Percentiles rank a stretch among this genome's conserved stretches.
Evolutionary conservation across 495 filamentous ascomycete genomes (phyloP).

Genomic region (Penicillium atrosanguineum): DNA sequence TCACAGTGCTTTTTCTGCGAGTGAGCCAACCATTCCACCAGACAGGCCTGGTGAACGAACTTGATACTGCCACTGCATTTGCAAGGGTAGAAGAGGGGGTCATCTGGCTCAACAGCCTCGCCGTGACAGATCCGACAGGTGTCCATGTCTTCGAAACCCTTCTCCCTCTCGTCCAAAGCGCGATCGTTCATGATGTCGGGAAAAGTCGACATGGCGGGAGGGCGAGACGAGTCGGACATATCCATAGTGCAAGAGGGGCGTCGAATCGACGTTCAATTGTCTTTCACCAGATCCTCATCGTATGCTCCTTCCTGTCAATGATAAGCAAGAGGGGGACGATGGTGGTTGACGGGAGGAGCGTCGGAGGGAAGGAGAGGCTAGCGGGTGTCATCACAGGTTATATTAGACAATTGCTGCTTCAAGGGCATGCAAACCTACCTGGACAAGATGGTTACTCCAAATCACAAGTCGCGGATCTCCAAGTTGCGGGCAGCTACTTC

Average conservation of each 20-base stretch:
- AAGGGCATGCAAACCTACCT: neutral
- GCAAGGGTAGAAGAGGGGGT: constrained; percentile 95
- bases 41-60: constrained; percentile 93
- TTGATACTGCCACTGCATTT: constrained; percentile 99
- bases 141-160: constrained; percentile 55
- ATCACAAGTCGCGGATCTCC: neutral
- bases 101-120: constrained; percentile 69
- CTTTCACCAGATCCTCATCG: constrained; percentile 25
- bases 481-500: neutral
- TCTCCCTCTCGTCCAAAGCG: constrained; percentile 46
- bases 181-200: constrained; percentile 70
- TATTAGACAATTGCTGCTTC: neutral
- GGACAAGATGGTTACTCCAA: neutral
- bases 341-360: neutral
- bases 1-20: constrained; percentile 99
- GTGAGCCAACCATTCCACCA: constrained; percentile 97
- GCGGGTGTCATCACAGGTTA: neutral
- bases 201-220: constrained; percentile 10
- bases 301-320: constrained; percentile 4
- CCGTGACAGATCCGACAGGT: constrained; percentile 95
- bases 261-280: constrained; percentile 22
- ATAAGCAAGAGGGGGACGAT: neutral
- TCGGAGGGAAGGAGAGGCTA: neutral
- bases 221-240: neutral
- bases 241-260: constrained; percentile 27